Base-by-base conservation (phyloP, 2,329 filamentous ascomycete genomes). In the Neonectria faginata region DNA sequence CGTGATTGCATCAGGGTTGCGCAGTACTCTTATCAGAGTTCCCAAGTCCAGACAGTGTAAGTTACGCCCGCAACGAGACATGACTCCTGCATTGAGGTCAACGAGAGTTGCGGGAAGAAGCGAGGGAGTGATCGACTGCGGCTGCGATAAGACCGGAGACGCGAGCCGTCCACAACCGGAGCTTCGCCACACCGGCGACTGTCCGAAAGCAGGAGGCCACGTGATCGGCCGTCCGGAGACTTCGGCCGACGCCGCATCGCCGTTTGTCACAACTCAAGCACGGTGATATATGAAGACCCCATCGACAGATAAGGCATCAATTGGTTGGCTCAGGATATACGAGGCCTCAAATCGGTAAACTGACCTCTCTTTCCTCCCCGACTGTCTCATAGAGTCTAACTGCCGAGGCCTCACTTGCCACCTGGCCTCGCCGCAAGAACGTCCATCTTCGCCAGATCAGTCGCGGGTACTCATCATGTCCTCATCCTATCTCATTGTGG, bases 401-500 rank as follows among this genome's bases (percentile, higher is more conserved):
- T 16, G 36, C 36, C 36, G 6, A 39, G 36, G 36, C 14, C 36
- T 39, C 36, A 39, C n/a, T 39, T n/a, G 36, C 36, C 36, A 39
- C 36, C 36, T 39, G 14, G 36, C 36, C 36, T 16, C 33, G 33
- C 33, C 3, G 16, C 39, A 41, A 41, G 39, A 41, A 18, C 39
- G 9, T 18, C 33, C 12, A 25, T 16, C 36, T 39, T 39, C n/a
- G 7, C 39, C 20, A 18, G 6, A 42, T 42, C 16, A 42, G 39
- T 10, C 39, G 7, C 20, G 10, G n/a, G 39, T 42, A 20, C 39
- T 36, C 55, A 65, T 42, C 29, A 76, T 76, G 73, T 39, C 72
- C 20, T 66, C 71, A 16, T 83, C 82, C 14, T 85, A 84, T 70
- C 77, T 91, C 62, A 89, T 91, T 61, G 78, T 91, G 47, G 89